Evolutionary conservation across 306 rosid genomes (phyloP), one percentile per base, ranked within the genome.

Genomic region (Purshia tridentata): DNA sequence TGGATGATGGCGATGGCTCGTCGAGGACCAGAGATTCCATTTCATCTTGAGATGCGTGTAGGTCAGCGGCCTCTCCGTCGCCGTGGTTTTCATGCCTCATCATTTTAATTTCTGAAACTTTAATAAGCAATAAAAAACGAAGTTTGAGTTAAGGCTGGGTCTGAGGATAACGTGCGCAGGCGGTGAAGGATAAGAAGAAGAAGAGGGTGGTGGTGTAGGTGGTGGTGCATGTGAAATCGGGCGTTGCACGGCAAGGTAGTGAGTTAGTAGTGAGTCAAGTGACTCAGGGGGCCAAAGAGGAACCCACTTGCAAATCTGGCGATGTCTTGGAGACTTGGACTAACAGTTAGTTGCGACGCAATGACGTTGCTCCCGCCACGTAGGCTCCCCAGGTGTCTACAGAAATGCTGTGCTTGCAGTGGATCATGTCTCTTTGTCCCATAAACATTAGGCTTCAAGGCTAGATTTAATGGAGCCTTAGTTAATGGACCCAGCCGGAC

Each of bases 11-110:
- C 11, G 52, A 9, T 4, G 50, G 51, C 20, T 78, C 86, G 81
- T 79, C 81, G 20, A 83, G 86, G 59, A 77, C 73, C 4, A 84
- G 76, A 49, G 78, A 78, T 48, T 84, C 86, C 88, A 78, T 84
- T 52, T 81, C 83, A 29, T 81, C 85, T 22, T 22, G 79, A 13
- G 84, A 63, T 20, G 56, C 79, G 69, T 67, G 61, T 18, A 72
- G 76, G 16, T 72, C 76, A 50, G 72, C 45, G 18, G 50, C 72
- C 4, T 69, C 80, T 39, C 9, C 68, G 59, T 49, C 73, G 48
- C 65, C 67, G 6, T 74, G 80, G 60, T 58, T 69, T 29, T 77
- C 83, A 16, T 60, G 19, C 29, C 70, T 69, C 83, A 81, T 84
- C 85, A 84, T 84, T 56, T 46, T 72, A 14, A 35, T 42, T 51